Percentiles rank a stretch among this genome's conserved stretches.
Evolutionary conservation across 2,329 filamentous ascomycete species (phyloP).

Genomic region (Chrysoporthe cubensis): DNA sequence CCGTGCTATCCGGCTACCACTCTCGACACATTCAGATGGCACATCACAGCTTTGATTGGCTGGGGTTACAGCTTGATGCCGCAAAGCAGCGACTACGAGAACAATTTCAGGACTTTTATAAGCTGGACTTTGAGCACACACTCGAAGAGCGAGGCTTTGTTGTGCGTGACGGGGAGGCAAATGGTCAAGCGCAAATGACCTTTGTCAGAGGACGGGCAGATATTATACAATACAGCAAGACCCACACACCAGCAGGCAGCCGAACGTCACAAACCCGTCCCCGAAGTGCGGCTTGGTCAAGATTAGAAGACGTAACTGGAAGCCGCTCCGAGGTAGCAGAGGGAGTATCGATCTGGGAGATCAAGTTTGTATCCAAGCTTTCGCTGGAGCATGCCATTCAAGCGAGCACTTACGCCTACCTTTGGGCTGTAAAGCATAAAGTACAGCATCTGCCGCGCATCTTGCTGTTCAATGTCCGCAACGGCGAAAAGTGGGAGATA

Average conservation of each 20-base stretch:
- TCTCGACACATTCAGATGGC: conserved; percentile 29
- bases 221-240: not conserved
- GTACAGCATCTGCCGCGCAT: conserved; percentile 16
- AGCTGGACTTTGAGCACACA: conserved; percentile 22
- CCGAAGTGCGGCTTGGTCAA: not conserved
- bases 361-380: conserved; percentile 30
- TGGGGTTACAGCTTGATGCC: conserved; percentile 16
- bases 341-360: conserved; percentile 29
- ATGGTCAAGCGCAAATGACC: not conserved
- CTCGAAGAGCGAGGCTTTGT: conserved; percentile 9
- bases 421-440: conserved; percentile 19
- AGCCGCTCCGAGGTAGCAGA: not conserved
- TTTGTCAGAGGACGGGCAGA: not conserved
- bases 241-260: not conserved
- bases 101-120: conserved; percentile 26
- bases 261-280: not conserved
- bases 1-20: conserved; percentile 20
- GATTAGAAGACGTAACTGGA: not conserved
- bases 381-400: conserved; percentile 28
- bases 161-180: not conserved
- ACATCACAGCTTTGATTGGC: conserved; percentile 27
- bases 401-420: conserved; percentile 26
- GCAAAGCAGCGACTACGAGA: conserved; percentile 19
- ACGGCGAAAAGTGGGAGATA: conserved; percentile 30
- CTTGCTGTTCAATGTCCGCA: conserved; percentile 30